Conservation (phyloP, 345 rosid species). For the Carallia pectinifolia region DNA sequence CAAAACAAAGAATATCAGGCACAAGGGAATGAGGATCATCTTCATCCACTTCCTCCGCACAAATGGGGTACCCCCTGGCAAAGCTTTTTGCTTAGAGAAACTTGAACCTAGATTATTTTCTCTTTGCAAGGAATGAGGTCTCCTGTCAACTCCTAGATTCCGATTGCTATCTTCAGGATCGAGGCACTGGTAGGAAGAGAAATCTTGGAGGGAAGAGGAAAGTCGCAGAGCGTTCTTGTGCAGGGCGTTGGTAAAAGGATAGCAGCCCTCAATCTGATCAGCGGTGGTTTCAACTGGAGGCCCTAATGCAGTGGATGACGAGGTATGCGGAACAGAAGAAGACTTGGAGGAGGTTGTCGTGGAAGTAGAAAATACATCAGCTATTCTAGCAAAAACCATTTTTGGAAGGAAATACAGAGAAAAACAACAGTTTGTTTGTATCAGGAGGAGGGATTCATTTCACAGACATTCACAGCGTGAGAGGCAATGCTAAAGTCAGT, state of each 20-base stretch:
- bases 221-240: slow-evolving; percentile 58
- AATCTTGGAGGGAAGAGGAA: slow-evolving; percentile 87
- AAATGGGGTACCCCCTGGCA: slow-evolving; percentile 43
- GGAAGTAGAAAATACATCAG: slow-evolving; percentile 41
- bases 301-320: slow-evolving; percentile 47
- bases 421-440: no score
- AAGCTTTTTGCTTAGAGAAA: slow-evolving; percentile 80
- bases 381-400: slow-evolving; percentile 65
- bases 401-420: no score
- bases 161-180: slow-evolving; percentile 55
- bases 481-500: no score
- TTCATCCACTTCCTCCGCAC: slow-evolving; percentile 61
- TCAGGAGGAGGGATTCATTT: no score
- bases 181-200: slow-evolving; percentile 52
- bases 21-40: slow-evolving; percentile 44
- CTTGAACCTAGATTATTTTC: slow-evolving; percentile 54
- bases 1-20: slow-evolving; percentile 54
- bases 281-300: slow-evolving; percentile 34
- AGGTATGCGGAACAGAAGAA: slow-evolving; percentile 41
- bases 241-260: slow-evolving; percentile 39
- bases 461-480: no score
- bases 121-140: slow-evolving; percentile 39
- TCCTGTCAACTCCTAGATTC: slow-evolving; percentile 40
- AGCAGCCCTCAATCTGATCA: slow-evolving; percentile 34
- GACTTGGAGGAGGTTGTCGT: slow-evolving; percentile 33